Base-by-base conservation (phyloP, 805 yeast species). In the Ogataea thermomethanolica region DNA sequence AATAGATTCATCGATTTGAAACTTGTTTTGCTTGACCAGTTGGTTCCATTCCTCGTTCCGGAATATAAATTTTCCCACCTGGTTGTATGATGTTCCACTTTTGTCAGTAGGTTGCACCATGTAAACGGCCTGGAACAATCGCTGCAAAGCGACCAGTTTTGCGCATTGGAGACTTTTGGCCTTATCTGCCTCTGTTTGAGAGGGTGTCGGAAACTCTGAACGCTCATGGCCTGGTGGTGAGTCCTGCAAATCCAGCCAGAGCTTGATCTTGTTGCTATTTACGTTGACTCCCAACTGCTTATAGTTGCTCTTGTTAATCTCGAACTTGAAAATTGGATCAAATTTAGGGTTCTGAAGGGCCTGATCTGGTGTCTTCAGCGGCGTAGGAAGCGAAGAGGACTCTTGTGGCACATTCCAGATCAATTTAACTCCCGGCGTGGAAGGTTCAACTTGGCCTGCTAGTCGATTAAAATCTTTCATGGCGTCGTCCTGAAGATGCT, bases 161-260 rank as follows among this genome's bases (percentile, higher is more conserved):
- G 69, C 56, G 13, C 70, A 35, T 20, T 46, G 40, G 22, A 41
- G 31, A 10, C 59, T 50, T 20, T 38, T 48, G 13, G 33, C 31
- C 46, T 65, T 67, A 41, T 70, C 77, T 30, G 53, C 60, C 1
- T 37, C 50, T 9, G 62, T 55, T 48, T 79, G 78, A 44, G 76
- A 84, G 0, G 83, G 74, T 5, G 61, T 62, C 0, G 85, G 83
- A 46, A 81, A 78, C 37, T 77, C 84, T 17, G 78, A 64, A 28
- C 77, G 58, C 46, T 76, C 79, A 57, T 71, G 78, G 1, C 84
- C 84, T 0, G 79, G 79, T 1, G 84, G 84, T 1, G 62, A 55
- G 38, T 54, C 59, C 31, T 59, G 58, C 28, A 60, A 32, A 11
- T 55, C 59, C 9, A 49, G 43, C 65, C 66, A 60, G 17, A 55